Conservation (phyloP, 1,139 yeast species). For the Magnusiomyces tetraspermus region DNA sequence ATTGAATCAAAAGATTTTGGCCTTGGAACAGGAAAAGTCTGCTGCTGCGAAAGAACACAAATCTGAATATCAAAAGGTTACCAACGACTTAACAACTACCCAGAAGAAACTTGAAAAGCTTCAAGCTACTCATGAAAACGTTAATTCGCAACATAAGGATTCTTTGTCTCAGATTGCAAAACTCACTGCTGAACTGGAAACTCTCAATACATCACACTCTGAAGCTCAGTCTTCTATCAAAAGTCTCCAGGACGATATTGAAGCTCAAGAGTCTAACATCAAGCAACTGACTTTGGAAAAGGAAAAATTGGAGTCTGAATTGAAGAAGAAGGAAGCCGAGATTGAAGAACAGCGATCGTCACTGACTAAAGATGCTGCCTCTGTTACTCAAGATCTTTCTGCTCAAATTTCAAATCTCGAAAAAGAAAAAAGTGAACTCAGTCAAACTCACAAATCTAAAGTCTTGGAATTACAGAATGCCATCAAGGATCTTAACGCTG, state of each 20-base stretch:
- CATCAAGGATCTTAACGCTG: slow-evolving; percentile 4
- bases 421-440: slow-evolving; percentile 11
- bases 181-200: slow-evolving; percentile 9
- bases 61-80: slow-evolving; percentile 10
- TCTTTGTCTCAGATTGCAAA: background rate
- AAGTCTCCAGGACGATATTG: slow-evolving; percentile 6
- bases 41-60: slow-evolving; percentile 5
- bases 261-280: slow-evolving; percentile 6
- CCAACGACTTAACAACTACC: slow-evolving; percentile 8
- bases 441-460: background rate
- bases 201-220: slow-evolving; percentile 2
- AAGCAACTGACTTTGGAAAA: slow-evolving; percentile 10
- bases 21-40: background rate
- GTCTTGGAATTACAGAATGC: slow-evolving; percentile 3
- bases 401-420: slow-evolving; percentile 14
- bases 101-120: slow-evolving; percentile 13
- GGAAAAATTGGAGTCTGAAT: slow-evolving; percentile 5
- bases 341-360: slow-evolving; percentile 15
- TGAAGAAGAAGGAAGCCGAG: slow-evolving; percentile 10
- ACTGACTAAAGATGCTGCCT: slow-evolving; percentile 16
- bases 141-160: slow-evolving; percentile 1
- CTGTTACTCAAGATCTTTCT: slow-evolving; percentile 17
- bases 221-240: slow-evolving; percentile 4
- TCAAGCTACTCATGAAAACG: slow-evolving; percentile 5
- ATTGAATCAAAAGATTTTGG: background rate